phyloP scores from a whole-genome alignment of 2,329 filamentous ascomycete species.

The Colletotrichum sp. region DNA sequence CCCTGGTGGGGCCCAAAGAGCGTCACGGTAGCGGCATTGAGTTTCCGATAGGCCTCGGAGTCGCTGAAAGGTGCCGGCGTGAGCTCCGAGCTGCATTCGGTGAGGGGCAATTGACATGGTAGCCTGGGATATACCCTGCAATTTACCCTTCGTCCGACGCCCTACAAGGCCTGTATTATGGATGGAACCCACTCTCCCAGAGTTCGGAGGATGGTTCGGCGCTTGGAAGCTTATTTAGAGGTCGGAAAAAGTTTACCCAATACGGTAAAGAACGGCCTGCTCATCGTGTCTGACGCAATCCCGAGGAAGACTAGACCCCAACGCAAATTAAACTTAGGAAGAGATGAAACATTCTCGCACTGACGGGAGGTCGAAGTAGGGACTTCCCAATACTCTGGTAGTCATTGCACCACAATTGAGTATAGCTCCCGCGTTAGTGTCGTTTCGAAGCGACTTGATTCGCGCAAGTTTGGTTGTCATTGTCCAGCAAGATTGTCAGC shows the following conservation, averaged over 20 bases:
- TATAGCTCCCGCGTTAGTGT: neutral
- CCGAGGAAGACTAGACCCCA: neutral
- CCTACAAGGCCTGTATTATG: neutral
- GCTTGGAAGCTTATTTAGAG: neutral
- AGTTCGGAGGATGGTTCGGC: neutral
- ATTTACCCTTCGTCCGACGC: accelerated
- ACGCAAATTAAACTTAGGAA: neutral
- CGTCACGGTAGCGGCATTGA: accelerated
- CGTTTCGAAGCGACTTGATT: neutral
- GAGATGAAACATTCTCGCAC: neutral
- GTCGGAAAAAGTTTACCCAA: neutral
- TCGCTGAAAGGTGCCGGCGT: neutral
- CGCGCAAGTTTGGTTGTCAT: neutral
- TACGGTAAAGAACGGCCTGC: neutral
- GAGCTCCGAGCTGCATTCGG: neutral
- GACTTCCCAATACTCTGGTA: neutral
- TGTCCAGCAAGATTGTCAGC: accelerated
- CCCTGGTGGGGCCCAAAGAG: neutral
- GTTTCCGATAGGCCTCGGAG: neutral
- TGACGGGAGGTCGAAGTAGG: neutral
- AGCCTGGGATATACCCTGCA: neutral
- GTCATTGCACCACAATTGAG: neutral
- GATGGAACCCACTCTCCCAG: neutral
- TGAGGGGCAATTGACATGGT: neutral
- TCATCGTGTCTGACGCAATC: neutral